Percentiles rank a stretch among this genome's conserved stretches.
Evolutionary conservation across 345 rosid genomes (phyloP).

Genomic region (Moricandia arvensis): DNA sequence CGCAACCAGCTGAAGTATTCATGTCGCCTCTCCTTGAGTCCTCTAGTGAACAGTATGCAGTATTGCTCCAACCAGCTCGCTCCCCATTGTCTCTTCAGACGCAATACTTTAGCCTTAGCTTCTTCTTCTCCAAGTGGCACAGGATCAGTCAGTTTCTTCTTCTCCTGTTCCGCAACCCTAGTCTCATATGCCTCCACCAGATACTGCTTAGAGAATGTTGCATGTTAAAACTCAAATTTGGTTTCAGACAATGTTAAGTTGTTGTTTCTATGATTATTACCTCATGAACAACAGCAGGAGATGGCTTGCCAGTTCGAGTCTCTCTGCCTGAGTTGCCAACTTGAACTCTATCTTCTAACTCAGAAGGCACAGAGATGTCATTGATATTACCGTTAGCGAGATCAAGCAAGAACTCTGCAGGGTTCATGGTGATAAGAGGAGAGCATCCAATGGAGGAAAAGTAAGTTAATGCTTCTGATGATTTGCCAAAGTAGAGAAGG

Average conservation of each 20-base stretch:
- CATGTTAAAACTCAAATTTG: not conserved
- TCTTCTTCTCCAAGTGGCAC: constrained; percentile 68
- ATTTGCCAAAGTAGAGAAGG: constrained; percentile 87
- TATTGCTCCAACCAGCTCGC: constrained; percentile 92
- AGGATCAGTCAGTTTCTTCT: constrained; percentile 69
- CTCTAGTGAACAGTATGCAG: constrained; percentile 68
- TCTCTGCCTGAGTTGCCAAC: constrained; percentile 55
- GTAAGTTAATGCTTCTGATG: constrained; percentile 77
- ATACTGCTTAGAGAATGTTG: constrained; percentile 45
- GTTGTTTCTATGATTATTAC: constrained; percentile 47
- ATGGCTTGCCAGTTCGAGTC: constrained; percentile 60
- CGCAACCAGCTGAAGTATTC: constrained; percentile 98
- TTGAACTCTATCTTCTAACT: constrained; percentile 86
- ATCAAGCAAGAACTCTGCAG: constrained; percentile 94
- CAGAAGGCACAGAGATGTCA: constrained; percentile 85
- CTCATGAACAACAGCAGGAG: constrained; percentile 70
- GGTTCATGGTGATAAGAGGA: constrained; percentile 92
- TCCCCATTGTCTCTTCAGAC: constrained; percentile 78
- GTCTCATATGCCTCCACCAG: constrained; percentile 91
- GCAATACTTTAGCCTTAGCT: constrained; percentile 52
- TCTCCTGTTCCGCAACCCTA: constrained; percentile 65
- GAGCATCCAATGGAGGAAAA: constrained; percentile 89
- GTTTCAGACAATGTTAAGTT: not conserved
- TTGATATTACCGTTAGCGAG: constrained; percentile 88
- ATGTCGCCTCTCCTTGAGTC: constrained; percentile 80